phyloP scores from a whole-genome alignment of 805 yeast genomes.

The Candida ponderosae region DNA sequence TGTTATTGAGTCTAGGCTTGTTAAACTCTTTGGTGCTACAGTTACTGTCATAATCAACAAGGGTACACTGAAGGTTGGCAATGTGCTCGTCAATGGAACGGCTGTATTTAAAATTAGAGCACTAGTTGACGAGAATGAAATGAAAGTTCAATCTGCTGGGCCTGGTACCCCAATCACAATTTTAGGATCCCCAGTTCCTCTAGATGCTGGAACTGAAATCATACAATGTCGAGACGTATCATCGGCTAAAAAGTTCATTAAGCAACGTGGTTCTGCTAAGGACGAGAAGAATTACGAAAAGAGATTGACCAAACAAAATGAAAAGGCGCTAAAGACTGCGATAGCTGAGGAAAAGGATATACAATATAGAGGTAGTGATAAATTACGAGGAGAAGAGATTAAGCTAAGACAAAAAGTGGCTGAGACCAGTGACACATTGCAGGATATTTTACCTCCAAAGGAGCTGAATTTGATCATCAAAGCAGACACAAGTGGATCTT shows the following conservation, averaged over 20 bases:
- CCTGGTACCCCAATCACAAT: constrained; percentile 90
- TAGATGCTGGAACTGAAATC: constrained; percentile 83
- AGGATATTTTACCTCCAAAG: constrained; percentile 16
- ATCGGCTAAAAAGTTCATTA: constrained; percentile 65
- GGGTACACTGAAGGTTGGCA: constrained; percentile 68
- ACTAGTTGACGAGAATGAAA: constrained; percentile 69
- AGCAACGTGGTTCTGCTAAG: too few species aligned
- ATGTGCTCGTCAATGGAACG: constrained; percentile 75
- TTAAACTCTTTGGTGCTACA: constrained; percentile 57
- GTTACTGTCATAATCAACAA: constrained; percentile 80
- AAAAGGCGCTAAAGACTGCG: too few species aligned
- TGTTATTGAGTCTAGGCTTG: constrained; percentile 80
- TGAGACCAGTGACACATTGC: too few species aligned
- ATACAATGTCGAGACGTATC: constrained; percentile 70
- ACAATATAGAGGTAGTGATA: constrained; percentile 61
- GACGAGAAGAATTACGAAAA: too few species aligned
- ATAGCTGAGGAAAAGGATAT: constrained; percentile 50
- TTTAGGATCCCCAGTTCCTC: constrained; percentile 91
- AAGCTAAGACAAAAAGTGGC: too few species aligned
- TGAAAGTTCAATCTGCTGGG: constrained; percentile 52
- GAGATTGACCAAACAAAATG: too few species aligned
- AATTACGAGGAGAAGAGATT: constrained; percentile 47
- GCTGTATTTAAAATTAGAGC: constrained; percentile 80
- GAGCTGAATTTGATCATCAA: constrained; percentile 45
- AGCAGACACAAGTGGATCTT: constrained; percentile 92